Evolutionary conservation across 768 basidiomycete genomes (phyloP).

Genomic region (Mrakia gelida): DNA sequence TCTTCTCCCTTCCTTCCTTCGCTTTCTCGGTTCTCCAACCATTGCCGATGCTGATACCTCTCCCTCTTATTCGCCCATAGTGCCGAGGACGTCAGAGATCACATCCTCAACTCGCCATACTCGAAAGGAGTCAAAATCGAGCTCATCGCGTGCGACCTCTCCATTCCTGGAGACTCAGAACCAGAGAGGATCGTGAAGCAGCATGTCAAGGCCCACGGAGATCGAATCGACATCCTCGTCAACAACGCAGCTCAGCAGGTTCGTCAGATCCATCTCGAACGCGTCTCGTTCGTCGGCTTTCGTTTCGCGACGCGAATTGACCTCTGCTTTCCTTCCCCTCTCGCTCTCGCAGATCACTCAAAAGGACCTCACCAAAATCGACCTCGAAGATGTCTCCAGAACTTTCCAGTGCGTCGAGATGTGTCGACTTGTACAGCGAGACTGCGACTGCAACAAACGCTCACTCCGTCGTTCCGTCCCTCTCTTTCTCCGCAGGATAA

Average conservation of each 20-base stretch:
- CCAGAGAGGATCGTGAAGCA: conserved; percentile 52
- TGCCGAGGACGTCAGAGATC: conserved; percentile 52
- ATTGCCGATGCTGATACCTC: too few relatives aligned
- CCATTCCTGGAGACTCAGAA: conserved; percentile 44
- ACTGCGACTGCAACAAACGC: neutral
- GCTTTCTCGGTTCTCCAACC: too few relatives aligned
- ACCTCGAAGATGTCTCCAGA: conserved; percentile 54
- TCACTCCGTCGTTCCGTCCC: too few relatives aligned
- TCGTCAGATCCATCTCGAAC: conserved; percentile 48
- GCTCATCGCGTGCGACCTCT: conserved; percentile 47
- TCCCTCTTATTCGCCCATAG: neutral
- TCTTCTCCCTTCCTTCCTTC: neutral
- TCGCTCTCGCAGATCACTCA: conserved; percentile 47
- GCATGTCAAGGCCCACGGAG: conserved; percentile 49
- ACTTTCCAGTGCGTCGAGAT: conserved; percentile 48
- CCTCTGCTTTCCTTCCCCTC: neutral
- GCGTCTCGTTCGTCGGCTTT: neutral
- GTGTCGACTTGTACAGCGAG: neutral
- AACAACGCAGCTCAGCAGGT: conserved; percentile 51
- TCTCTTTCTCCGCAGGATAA: neutral
- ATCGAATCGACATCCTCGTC: conserved; percentile 55
- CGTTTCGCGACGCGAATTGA: neutral
- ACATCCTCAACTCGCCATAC: conserved; percentile 50
- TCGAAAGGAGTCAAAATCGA: conserved; percentile 38
- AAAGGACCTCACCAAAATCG: conserved; percentile 52